Evolutionary conservation across 163 green algal genomes (phyloP).

Genomic region (Scenedesmus sp.): DNA sequence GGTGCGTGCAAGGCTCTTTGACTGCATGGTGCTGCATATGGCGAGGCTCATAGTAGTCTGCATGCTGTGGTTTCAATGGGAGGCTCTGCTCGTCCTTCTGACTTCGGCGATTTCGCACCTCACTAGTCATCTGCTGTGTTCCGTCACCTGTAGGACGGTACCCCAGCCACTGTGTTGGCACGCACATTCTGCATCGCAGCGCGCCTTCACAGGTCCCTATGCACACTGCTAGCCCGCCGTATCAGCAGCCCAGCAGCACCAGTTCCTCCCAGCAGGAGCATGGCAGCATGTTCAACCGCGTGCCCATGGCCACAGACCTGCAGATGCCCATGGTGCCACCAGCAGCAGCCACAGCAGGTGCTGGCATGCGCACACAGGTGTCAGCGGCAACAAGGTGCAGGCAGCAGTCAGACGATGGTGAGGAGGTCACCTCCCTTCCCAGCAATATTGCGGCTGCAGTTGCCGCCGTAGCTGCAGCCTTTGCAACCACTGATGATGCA

Average conservation of each 20-base stretch:
- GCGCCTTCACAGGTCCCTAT: not conserved
- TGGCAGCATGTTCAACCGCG: not conserved
- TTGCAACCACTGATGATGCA: not conserved
- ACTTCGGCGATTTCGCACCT: not conserved
- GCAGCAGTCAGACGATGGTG: not conserved
- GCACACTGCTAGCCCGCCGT: not conserved
- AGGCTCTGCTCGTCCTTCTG: not conserved
- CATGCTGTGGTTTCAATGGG: not conserved
- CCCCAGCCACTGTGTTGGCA: not conserved
- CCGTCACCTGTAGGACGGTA: not conserved
- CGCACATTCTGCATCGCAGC: not conserved
- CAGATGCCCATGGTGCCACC: not conserved
- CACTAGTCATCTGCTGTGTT: not conserved
- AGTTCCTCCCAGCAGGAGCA: not conserved
- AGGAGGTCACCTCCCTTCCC: not conserved
- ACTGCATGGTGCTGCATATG: not conserved
- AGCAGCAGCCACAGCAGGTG: not conserved
- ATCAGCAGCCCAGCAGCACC: not conserved
- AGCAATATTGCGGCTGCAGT: not conserved
- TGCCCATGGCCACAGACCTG: not conserved
- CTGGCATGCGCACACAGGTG: not conserved
- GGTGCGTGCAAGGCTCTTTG: not conserved
- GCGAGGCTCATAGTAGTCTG: no score
- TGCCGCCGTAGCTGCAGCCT: not conserved
- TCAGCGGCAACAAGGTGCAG: not conserved